Conservation (phyloP, 495 filamentous ascomycete genomes). For the Tuber melanosporum region DNA sequence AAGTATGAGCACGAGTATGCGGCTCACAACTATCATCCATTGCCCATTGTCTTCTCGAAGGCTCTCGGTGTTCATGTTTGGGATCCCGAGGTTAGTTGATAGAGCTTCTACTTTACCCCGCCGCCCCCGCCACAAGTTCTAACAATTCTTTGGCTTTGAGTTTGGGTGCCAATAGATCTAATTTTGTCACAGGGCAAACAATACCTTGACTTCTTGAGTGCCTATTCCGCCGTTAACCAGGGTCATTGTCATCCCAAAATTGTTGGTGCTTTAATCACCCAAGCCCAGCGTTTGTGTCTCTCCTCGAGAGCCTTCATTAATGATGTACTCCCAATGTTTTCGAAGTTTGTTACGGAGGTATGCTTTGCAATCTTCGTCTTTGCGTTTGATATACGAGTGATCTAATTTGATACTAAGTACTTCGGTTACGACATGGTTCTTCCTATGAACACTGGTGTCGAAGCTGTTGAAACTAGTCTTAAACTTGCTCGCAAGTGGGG, state of each 20-base stretch:
- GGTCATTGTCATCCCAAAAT: constrained; percentile 97
- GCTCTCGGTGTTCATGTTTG: constrained; percentile 81
- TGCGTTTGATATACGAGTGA: not conserved
- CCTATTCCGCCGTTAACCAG: constrained; percentile 97
- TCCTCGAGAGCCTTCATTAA: constrained; percentile 97
- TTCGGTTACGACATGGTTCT: constrained; percentile 98
- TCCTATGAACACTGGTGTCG: constrained; percentile 98
- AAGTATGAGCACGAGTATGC: constrained; percentile 73
- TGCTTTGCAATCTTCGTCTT: not conserved
- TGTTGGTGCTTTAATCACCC: constrained; percentile 78
- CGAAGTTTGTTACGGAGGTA: constrained; percentile 73
- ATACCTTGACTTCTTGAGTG: constrained; percentile 96
- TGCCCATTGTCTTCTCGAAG: constrained; percentile 82
- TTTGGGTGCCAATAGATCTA: not conserved
- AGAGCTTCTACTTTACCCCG: not conserved
- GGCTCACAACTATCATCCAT: constrained; percentile 97
- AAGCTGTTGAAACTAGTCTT: constrained; percentile 96
- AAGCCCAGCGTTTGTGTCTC: constrained; percentile 83
- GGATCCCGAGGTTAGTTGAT: constrained; percentile 65
- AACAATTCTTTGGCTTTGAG: not conserved
- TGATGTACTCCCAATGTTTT: constrained; percentile 96
- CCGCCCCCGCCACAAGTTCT: not conserved
- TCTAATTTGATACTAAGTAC: constrained; percentile 41
- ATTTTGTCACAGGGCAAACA: constrained; percentile 57
- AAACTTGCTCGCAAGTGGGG: constrained; percentile 99